These are phyloP conservation scores for Coccomyxa sp. DNA, from an alignment of 139 green algal species.

Conservation along the genomic window DNA sequence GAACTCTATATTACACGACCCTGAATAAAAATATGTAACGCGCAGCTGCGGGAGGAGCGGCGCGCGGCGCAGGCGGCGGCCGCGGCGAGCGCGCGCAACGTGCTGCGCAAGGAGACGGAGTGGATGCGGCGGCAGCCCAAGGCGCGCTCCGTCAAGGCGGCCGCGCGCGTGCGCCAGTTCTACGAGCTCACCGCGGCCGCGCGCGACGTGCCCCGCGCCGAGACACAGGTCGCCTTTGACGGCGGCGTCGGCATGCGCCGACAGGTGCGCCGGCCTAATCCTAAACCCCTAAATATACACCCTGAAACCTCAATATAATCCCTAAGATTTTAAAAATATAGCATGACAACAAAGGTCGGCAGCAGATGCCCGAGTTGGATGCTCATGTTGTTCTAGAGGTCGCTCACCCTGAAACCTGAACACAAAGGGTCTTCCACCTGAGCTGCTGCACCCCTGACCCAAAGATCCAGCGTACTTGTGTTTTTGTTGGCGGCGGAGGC, in stretches of 20 bases:
- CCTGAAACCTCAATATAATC: not conserved
- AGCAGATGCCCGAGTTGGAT: no score
- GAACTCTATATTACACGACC: no score
- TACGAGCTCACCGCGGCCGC: conserved; percentile 48
- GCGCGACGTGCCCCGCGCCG: conserved; percentile 28
- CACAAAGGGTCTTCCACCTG: no score
- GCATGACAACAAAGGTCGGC: no score
- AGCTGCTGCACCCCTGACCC: no score
- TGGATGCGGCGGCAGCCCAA: conserved; percentile 83
- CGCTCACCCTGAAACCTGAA: no score
- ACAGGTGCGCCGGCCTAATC: conserved; percentile 12
- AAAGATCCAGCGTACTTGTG: no score
- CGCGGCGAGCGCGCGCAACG: conserved; percentile 48
- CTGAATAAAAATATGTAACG: not conserved
- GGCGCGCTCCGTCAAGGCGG: conserved; percentile 39
- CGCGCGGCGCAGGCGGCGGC: conserved; percentile 47
- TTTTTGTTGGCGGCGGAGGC: no score
- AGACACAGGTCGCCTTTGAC: conserved; percentile 46
- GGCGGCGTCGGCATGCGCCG: conserved; percentile 24
- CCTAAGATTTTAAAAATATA: no score
- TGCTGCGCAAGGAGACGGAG: conserved; percentile 65
- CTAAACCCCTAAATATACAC: not conserved
- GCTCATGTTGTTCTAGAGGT: no score
- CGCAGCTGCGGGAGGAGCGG: conserved; percentile 41
- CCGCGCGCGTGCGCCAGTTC: conserved; percentile 29